phyloP scores from a whole-genome alignment of 306 rosid genomes.

The Gastrolobium villosum region DNA sequence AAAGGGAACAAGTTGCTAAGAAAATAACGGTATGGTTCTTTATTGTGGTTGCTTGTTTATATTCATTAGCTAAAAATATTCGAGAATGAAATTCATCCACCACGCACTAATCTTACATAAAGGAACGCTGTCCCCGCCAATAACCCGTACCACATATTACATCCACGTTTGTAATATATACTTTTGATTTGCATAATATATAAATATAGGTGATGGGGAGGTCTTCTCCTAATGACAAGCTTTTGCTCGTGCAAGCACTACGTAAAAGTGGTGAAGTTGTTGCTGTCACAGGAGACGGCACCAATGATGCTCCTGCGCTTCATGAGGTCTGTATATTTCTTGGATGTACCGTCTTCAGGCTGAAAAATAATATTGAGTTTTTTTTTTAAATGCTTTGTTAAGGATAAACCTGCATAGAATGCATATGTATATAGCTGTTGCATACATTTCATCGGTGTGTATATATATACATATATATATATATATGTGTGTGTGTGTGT shows the following conservation, averaged over 20 bases:
- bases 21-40: constrained; percentile 66
- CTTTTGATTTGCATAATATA: constrained; percentile 35
- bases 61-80: constrained; percentile 43
- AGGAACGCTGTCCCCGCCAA: constrained; percentile 29
- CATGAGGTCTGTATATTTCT: constrained; percentile 82
- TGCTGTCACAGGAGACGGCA: constrained; percentile 99
- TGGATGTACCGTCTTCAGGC: constrained; percentile 34
- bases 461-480: too few relatives aligned
- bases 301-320: constrained; percentile 99
- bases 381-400: constrained; percentile 18
- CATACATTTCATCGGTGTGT: not conserved
- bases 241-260: constrained; percentile 96
- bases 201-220: constrained; percentile 98
- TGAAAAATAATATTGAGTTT: not conserved
- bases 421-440: constrained; percentile 2
- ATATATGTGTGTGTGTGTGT: too few relatives aligned
- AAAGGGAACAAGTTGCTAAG: constrained; percentile 80
- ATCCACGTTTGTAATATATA: constrained; percentile 6
- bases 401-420: constrained; percentile 30
- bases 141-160: constrained; percentile 6
- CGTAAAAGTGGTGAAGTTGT: constrained; percentile 94
- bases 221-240: constrained; percentile 99
- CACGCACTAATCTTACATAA: constrained; percentile 26
- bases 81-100: constrained; percentile 23
- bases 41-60: constrained; percentile 28